These are phyloP conservation scores for Melastoma malabathricum DNA, from an alignment of 345 rosid genomes.

Conservation along the genomic window DNA sequence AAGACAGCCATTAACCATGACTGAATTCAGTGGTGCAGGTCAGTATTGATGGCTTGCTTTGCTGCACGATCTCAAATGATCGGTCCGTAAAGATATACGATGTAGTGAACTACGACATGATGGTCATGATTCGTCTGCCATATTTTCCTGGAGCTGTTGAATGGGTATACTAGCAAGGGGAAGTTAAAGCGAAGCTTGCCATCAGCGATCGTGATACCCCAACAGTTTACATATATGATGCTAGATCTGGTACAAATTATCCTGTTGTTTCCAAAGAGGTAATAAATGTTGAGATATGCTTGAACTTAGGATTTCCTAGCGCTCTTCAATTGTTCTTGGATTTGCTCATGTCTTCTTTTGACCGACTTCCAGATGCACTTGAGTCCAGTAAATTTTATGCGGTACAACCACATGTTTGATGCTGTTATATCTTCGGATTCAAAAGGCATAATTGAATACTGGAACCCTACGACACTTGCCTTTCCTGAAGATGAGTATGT, in stretches of 20 bases:
- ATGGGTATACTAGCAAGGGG: constrained; percentile 92
- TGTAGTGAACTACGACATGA: constrained; percentile 96
- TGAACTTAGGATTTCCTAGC: background rate
- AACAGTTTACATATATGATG: constrained; percentile 76
- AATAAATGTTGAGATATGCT: background rate
- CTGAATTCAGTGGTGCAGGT: constrained; percentile 75
- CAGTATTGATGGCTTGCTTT: constrained; percentile 82
- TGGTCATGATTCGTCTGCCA: constrained; percentile 84
- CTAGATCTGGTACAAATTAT: constrained; percentile 73
- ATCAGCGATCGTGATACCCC: constrained; percentile 67
- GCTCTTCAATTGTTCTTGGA: background rate
- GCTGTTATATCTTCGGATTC: constrained; percentile 72
- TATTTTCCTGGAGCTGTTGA: constrained; percentile 74
- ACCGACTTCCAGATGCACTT: constrained; percentile 34
- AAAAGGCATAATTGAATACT: constrained; percentile 84
- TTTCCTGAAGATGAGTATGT: constrained; percentile 87
- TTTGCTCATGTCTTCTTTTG: background rate
- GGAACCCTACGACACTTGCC: constrained; percentile 59
- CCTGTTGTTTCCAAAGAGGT: constrained; percentile 67
- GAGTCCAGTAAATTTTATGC: constrained; percentile 59
- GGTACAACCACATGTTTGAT: constrained; percentile 59
- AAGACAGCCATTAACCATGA: constrained; percentile 36
- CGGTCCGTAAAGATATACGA: constrained; percentile 83
- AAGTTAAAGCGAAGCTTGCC: constrained; percentile 88
- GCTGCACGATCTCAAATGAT: constrained; percentile 85